Percentiles rank a stretch among this genome's conserved stretches.
Conservation (phyloP, 306 rosid species). For the Acacia crassicarpa region DNA sequence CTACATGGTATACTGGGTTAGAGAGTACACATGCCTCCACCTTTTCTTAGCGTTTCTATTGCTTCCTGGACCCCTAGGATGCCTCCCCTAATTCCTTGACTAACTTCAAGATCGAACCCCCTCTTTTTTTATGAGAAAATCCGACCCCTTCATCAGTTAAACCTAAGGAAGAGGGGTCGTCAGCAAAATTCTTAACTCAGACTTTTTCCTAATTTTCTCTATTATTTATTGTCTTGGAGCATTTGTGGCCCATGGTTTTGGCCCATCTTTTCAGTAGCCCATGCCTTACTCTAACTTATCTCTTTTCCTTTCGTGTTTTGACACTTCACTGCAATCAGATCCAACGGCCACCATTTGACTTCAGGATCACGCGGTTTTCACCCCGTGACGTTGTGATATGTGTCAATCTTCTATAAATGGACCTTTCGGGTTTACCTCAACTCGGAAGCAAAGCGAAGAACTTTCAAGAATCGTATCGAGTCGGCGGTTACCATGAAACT, state of each 20-base stretch:
- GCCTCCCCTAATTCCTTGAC: too few relatives aligned
- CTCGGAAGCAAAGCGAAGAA: neutral
- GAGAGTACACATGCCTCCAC: too few relatives aligned
- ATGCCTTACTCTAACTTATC: neutral
- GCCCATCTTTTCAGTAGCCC: neutral
- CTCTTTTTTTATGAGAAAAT: too few relatives aligned
- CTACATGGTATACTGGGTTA: too few relatives aligned
- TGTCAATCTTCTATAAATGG: neutral
- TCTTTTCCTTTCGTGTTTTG: neutral
- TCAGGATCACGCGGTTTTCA: neutral
- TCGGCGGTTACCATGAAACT: slow-evolving; percentile 32
- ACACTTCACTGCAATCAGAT: neutral
- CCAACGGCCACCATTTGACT: slow-evolving; percentile 1
- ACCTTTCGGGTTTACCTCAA: neutral
- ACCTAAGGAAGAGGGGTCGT: too few relatives aligned
- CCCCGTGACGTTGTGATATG: neutral
- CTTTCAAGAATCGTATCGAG: neutral
- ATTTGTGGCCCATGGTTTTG: neutral
- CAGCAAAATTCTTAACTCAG: too few relatives aligned
- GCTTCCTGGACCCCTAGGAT: too few relatives aligned
- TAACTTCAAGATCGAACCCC: too few relatives aligned
- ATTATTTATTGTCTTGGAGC: neutral
- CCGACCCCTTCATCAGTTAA: too few relatives aligned
- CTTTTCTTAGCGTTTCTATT: too few relatives aligned
- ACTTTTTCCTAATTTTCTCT: too few relatives aligned